phyloP scores from a whole-genome alignment of 768 basidiomycete species.

The Saitozyma sp. region DNA sequence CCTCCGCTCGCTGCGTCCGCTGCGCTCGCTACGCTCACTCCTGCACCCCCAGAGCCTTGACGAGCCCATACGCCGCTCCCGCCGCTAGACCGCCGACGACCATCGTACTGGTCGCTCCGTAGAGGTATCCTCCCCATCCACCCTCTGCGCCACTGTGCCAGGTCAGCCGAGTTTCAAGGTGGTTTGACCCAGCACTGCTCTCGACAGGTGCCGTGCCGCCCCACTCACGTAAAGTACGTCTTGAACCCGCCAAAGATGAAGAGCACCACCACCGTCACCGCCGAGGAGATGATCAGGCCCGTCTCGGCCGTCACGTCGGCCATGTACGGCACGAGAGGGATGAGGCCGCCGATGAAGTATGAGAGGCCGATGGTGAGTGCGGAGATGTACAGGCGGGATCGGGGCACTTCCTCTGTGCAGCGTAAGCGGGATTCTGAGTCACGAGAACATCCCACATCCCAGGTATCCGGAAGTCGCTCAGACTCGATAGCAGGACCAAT shows the following conservation, averaged over 20 bases:
- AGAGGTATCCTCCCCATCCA: slow-evolving; percentile 69
- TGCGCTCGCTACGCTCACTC: slow-evolving; percentile 1
- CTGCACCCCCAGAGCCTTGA: slow-evolving; percentile 58
- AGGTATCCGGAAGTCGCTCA: not conserved
- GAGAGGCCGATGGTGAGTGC: slow-evolving; percentile 94
- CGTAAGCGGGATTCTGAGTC: not conserved
- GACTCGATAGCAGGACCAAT: not conserved
- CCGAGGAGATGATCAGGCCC: slow-evolving; percentile 58
- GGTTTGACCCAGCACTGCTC: too few species aligned
- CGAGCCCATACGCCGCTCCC: slow-evolving; percentile 66
- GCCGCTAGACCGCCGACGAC: slow-evolving; percentile 89
- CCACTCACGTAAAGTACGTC: slow-evolving; percentile 66
- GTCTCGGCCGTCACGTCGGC: slow-evolving; percentile 69
- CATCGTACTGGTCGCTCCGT: slow-evolving; percentile 83
- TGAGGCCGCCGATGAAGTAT: slow-evolving; percentile 87
- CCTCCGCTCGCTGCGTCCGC: too few species aligned
- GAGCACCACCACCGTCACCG: slow-evolving; percentile 80
- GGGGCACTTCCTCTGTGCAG: slow-evolving; percentile 78
- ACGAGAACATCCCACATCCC: not conserved
- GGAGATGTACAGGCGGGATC: slow-evolving; percentile 77
- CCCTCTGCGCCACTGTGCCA: slow-evolving; percentile 54
- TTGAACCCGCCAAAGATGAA: slow-evolving; percentile 90
- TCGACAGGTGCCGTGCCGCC: too few species aligned
- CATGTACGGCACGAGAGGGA: slow-evolving; percentile 91
- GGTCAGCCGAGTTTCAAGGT: not conserved